Percentiles rank a stretch among this genome's conserved stretches.
Evolutionary conservation across 805 yeast genomes (phyloP).

Genomic region (Saturnispora kantuleensis): DNA sequence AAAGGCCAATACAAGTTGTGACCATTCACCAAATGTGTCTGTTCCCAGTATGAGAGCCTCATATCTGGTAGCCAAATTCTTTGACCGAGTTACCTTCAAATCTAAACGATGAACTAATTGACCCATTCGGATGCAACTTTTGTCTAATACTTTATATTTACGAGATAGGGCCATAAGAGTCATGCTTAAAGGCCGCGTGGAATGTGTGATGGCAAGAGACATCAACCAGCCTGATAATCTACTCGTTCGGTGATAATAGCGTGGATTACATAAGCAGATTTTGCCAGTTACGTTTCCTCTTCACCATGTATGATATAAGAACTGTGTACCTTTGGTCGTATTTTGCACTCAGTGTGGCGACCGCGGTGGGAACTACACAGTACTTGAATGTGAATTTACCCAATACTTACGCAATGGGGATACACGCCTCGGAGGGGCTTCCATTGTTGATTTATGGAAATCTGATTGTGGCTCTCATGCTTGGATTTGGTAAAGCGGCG

Average conservation of each 20-base stretch:
- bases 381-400: constrained; percentile 35
- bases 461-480: constrained; percentile 30
- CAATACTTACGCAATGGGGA: constrained; percentile 38
- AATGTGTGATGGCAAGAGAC: neutral
- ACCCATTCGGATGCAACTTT: neutral
- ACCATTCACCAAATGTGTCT: constrained; percentile 62
- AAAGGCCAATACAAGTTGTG: constrained; percentile 76
- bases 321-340: constrained; percentile 16
- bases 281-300: neutral
- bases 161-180: neutral
- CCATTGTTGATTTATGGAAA: constrained; percentile 33
- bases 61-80: constrained; percentile 46
- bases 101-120: neutral
- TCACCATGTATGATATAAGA: neutral
- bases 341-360: constrained; percentile 24
- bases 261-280: neutral
- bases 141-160: neutral
- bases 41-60: constrained; percentile 81
- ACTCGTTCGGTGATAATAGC: neutral
- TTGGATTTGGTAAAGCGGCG: constrained; percentile 36
- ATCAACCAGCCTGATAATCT: neutral
- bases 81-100: neutral
- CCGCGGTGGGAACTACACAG: constrained; percentile 28
- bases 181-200: neutral
- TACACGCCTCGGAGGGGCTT: constrained; percentile 42